Evolutionary conservation across 2,329 filamentous ascomycete genomes (phyloP).

Genomic region (Pseudogymnoascus sp.): DNA sequence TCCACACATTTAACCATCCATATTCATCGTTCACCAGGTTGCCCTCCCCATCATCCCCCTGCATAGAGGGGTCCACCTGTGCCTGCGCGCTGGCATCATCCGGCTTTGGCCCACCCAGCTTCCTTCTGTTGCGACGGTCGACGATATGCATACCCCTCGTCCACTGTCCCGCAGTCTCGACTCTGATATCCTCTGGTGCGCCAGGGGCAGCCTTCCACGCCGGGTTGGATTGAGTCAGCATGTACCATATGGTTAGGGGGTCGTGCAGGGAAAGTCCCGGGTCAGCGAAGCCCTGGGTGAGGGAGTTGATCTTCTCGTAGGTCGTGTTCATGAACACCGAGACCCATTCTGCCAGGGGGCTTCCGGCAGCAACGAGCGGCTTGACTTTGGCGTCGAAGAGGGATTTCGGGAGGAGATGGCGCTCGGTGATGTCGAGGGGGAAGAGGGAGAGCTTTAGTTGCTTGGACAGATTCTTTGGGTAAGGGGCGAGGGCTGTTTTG

Average conservation of each 20-base stretch:
- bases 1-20: slow-evolving; percentile 65
- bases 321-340: slow-evolving; percentile 64
- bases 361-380: slow-evolving; percentile 51
- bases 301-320: slow-evolving; percentile 59
- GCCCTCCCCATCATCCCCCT: slow-evolving; percentile 38
- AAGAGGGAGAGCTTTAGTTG: slow-evolving; percentile 63
- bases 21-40: slow-evolving; percentile 61
- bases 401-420: slow-evolving; percentile 57
- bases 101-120: slow-evolving; percentile 38
- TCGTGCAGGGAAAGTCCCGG: slow-evolving; percentile 66
- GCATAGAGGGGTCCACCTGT: slow-evolving; percentile 23
- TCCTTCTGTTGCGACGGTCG: slow-evolving; percentile 59
- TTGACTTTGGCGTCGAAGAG: slow-evolving; percentile 51
- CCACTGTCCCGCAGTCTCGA: slow-evolving; percentile 92
- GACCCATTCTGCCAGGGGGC: slow-evolving; percentile 68
- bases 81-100: slow-evolving; percentile 30
- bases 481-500: slow-evolving; percentile 44
- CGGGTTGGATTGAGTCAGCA: slow-evolving; percentile 53
- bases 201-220: slow-evolving; percentile 50
- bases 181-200: slow-evolving; percentile 69
- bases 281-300: slow-evolving; percentile 51
- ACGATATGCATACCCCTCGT: slow-evolving; percentile 84
- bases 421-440: slow-evolving; percentile 69
- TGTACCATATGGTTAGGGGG: slow-evolving; percentile 73
- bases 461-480: slow-evolving; percentile 57